Conservation (phyloP, 164 flowering plant genomes). For the Houttuynia cordata region DNA sequence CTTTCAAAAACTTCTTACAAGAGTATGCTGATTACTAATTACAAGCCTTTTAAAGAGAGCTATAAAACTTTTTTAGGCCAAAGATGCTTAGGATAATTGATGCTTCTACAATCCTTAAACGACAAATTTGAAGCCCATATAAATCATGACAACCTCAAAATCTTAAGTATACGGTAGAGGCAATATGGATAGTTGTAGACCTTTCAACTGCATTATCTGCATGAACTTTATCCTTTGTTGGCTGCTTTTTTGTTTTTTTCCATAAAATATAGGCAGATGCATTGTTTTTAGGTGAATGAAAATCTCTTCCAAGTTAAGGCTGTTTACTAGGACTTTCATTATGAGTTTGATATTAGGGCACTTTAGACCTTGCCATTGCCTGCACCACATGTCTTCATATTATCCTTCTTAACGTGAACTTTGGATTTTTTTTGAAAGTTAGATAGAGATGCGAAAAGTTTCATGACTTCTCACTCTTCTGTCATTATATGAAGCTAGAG, state of each 20-base stretch:
- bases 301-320: no score
- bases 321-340: no score
- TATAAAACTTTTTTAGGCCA: no score
- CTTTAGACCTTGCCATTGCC: background rate
- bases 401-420: background rate
- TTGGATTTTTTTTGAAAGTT: background rate
- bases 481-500: slow-evolving; percentile 52
- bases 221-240: background rate
- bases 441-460: background rate
- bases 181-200: background rate
- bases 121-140: no score
- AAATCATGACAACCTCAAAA: no score
- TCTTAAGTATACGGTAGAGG: no score
- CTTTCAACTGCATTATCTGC: background rate
- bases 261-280: background rate
- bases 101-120: no score
- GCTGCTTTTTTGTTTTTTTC: background rate
- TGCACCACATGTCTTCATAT: background rate
- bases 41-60: no score
- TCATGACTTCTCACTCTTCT: slow-evolving; percentile 9
- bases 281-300: background rate
- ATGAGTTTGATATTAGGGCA: background rate
- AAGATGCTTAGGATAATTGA: no score
- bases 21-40: no score
- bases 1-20: no score